Conservation (phyloP, 129 eudicot genomes). For the Tagetes erecta region DNA sequence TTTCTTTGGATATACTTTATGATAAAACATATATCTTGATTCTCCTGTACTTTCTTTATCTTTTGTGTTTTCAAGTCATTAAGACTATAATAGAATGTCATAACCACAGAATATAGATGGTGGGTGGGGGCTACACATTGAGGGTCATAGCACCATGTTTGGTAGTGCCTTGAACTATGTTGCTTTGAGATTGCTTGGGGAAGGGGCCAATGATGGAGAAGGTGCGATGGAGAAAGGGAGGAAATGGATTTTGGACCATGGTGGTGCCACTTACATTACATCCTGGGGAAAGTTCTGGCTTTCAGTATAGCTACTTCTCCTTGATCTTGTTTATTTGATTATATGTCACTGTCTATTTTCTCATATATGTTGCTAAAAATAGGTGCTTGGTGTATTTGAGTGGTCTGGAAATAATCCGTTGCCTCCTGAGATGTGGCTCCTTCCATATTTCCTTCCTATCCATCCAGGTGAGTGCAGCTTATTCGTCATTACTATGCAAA, state of each 20-base stretch:
- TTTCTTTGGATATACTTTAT: constrained; percentile 11
- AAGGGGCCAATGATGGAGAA: constrained; percentile 77
- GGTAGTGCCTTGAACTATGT: constrained; percentile 84
- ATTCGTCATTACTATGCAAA: constrained; percentile 6
- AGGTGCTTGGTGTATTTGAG: constrained; percentile 92
- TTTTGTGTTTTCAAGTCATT: constrained; percentile 12
- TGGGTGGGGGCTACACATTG: constrained; percentile 99
- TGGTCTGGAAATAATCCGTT: constrained; percentile 96
- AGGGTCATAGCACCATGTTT: constrained; percentile 96
- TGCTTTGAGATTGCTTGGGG: constrained; percentile 89
- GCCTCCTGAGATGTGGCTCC: constrained; percentile 91
- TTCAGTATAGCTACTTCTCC: constrained; percentile 53
- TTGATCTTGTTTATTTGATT: constrained; percentile 18
- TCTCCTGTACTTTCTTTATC: constrained; percentile 19
- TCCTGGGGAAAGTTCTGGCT: constrained; percentile 99
- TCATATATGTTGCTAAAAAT: constrained; percentile 24
- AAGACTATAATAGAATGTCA: constrained; percentile 19
- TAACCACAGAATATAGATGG: constrained; percentile 82
- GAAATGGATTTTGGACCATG: constrained; percentile 90
- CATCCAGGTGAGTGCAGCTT: constrained; percentile 70
- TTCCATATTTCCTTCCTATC: constrained; percentile 74
- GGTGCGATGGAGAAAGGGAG: constrained; percentile 91
- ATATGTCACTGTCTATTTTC: neutral
- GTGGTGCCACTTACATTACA: constrained; percentile 84
- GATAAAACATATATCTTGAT: constrained; percentile 15